Evolutionary conservation across 2,329 filamentous ascomycete species (phyloP).

Genomic region (Diaporthe helianthi): DNA sequence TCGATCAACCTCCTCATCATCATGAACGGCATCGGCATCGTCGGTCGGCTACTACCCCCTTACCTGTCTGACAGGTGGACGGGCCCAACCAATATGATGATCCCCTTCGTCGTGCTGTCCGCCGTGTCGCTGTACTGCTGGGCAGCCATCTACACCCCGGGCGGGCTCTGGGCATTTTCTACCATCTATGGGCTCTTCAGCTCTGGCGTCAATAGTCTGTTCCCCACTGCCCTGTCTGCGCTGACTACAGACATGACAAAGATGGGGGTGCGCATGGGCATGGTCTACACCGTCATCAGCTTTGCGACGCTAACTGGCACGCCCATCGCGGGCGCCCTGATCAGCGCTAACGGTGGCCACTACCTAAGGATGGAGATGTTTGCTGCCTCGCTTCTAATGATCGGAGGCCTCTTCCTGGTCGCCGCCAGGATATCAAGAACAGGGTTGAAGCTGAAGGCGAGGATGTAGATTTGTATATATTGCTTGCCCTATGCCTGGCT

Average conservation of each 20-base stretch:
- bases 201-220: slow-evolving; percentile 69
- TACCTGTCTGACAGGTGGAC: slow-evolving; percentile 59
- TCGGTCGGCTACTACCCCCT: slow-evolving; percentile 65
- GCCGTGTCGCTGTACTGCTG: slow-evolving; percentile 62
- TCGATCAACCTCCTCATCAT: slow-evolving; percentile 70
- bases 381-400: slow-evolving; percentile 50
- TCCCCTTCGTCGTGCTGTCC: slow-evolving; percentile 52
- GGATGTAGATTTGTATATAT: slow-evolving; percentile 35
- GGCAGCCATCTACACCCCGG: slow-evolving; percentile 60
- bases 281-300: slow-evolving; percentile 63
- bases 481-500: too few species aligned
- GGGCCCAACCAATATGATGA: slow-evolving; percentile 68
- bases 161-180: slow-evolving; percentile 67
- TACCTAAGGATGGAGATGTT: slow-evolving; percentile 58
- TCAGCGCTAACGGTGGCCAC: slow-evolving; percentile 48
- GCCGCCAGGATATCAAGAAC: slow-evolving; percentile 49
- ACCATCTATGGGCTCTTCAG: slow-evolving; percentile 68
- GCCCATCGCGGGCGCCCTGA: slow-evolving; percentile 58
- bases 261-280: slow-evolving; percentile 62
- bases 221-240: slow-evolving; percentile 66
- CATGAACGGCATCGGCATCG: slow-evolving; percentile 66
- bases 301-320: slow-evolving; percentile 59
- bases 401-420: slow-evolving; percentile 49
- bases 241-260: slow-evolving; percentile 59
- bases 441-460: slow-evolving; percentile 50